phyloP scores from a whole-genome alignment of 139 green algal species.

The Tetradesmus obliquus region DNA sequence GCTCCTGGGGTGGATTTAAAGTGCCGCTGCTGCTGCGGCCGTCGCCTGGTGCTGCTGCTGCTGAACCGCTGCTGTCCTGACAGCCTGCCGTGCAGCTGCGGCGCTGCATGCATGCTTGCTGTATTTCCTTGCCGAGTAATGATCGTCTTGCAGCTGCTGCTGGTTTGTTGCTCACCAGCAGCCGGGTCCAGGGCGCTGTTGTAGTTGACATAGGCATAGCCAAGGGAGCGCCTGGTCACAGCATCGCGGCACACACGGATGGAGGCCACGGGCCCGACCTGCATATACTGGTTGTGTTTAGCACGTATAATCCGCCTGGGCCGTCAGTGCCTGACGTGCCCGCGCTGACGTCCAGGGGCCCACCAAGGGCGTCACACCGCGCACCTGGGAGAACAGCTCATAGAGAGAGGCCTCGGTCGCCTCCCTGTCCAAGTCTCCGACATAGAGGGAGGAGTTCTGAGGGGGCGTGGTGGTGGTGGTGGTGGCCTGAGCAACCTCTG shows the following conservation, averaged over 20 bases:
- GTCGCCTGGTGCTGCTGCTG: neutral
- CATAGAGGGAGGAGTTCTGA: constrained; percentile 90
- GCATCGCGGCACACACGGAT: constrained; percentile 95
- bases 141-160: neutral
- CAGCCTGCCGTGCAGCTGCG: neutral
- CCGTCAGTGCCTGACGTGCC: neutral
- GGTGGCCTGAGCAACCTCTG: constrained; percentile 25
- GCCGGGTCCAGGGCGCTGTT: constrained; percentile 85
- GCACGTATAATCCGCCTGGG: neutral
- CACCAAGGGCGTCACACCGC: neutral
- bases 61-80: neutral
- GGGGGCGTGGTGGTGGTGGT: constrained; percentile 45
- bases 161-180: constrained; percentile 67
- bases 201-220: constrained; percentile 98
- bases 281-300: neutral
- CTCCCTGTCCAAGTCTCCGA: constrained; percentile 94
- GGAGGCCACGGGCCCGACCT: constrained; percentile 92
- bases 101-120: neutral
- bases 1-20: no score
- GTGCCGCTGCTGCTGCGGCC: neutral
- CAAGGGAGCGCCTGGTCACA: constrained; percentile 92
- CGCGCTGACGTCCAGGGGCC: neutral
- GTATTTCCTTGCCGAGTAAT: neutral
- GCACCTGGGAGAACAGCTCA: constrained; percentile 91
- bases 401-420: constrained; percentile 91